phyloP scores from a whole-genome alignment of 2,329 filamentous ascomycete genomes.

The Fusarium udum region DNA sequence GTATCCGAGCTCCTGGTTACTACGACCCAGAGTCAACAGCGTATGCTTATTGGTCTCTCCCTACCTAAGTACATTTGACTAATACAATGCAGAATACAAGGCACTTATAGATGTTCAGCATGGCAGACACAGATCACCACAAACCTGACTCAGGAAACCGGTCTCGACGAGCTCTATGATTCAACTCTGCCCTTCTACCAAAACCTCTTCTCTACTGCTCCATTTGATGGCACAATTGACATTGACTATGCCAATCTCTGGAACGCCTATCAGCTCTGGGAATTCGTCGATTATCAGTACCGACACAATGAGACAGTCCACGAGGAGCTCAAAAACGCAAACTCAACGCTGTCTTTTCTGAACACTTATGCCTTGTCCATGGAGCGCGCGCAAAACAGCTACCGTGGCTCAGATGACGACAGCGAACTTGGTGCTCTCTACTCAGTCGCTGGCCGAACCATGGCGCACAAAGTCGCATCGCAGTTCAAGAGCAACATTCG shows the following conservation, averaged over 20 bases:
- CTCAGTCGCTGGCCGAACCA: conserved; percentile 62
- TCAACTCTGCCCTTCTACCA: conserved; percentile 55
- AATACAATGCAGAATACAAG: conserved; percentile 48
- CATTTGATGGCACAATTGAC: conserved; percentile 52
- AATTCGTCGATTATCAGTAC: conserved; percentile 64
- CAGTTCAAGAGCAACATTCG: conserved; percentile 56
- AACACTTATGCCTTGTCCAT: conserved; percentile 72
- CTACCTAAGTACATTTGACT: neutral
- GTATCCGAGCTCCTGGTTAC: conserved; percentile 63
- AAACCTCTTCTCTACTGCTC: conserved; percentile 50
- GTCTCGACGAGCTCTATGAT: conserved; percentile 40
- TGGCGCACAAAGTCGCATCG: conserved; percentile 56
- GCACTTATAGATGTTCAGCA: conserved; percentile 50
- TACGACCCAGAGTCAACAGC: conserved; percentile 56
- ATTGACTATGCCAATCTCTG: conserved; percentile 51
- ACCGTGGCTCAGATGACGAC: conserved; percentile 57
- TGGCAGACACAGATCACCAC: conserved; percentile 48
- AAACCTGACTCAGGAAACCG: conserved; percentile 39
- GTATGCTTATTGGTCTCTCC: conserved; percentile 47
- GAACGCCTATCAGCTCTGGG: conserved; percentile 64
- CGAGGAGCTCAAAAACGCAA: conserved; percentile 48
- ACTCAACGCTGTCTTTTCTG: conserved; percentile 56
- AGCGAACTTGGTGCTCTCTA: conserved; percentile 51
- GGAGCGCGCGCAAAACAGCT: conserved; percentile 65
- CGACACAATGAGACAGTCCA: conserved; percentile 59